phyloP scores from a whole-genome alignment of 1,284 basidiomycete species.

The Ustilago xerochloae region DNA sequence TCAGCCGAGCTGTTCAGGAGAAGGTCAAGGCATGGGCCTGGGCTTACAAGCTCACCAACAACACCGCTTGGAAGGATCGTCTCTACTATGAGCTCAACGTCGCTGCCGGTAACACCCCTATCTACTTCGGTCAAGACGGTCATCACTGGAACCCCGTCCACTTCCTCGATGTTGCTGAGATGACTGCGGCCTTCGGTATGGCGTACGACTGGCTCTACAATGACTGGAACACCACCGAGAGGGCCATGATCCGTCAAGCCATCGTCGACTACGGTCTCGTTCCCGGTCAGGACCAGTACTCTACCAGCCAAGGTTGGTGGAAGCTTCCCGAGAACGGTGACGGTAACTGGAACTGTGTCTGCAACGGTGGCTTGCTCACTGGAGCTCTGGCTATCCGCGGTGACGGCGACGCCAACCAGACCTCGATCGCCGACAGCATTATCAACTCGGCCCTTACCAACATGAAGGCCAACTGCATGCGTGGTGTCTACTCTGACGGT shows the following conservation, averaged over 20 bases:
- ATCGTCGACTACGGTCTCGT: conserved; percentile 79
- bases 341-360: conserved; percentile 98
- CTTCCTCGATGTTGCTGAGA: conserved; percentile 94
- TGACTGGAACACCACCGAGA: conserved; percentile 81
- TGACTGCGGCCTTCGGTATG: conserved; percentile 75
- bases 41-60: conserved; percentile 87
- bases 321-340: conserved; percentile 67
- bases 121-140: conserved; percentile 73
- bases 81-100: conserved; percentile 80
- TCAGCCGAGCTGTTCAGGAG: conserved; percentile 87
- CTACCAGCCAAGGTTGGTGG: conserved; percentile 71
- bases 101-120: conserved; percentile 68
- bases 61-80: conserved; percentile 88
- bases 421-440: conserved; percentile 75
- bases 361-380: conserved; percentile 88
- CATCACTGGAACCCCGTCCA: conserved; percentile 82
- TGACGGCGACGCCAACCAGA: conserved; percentile 78
- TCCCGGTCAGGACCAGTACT: conserved; percentile 71
- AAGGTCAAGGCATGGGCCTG: conserved; percentile 93
- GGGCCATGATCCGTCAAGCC: conserved; percentile 77
- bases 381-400: conserved; percentile 86
- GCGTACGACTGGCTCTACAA: conserved; percentile 96
- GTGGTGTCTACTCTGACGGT: conserved; percentile 76
- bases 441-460: conserved; percentile 81
- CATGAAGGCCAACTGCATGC: conserved; percentile 82